Evolutionary conservation across 768 basidiomycete genomes (phyloP).

Genomic region (Gymnopilus dilepis): DNA sequence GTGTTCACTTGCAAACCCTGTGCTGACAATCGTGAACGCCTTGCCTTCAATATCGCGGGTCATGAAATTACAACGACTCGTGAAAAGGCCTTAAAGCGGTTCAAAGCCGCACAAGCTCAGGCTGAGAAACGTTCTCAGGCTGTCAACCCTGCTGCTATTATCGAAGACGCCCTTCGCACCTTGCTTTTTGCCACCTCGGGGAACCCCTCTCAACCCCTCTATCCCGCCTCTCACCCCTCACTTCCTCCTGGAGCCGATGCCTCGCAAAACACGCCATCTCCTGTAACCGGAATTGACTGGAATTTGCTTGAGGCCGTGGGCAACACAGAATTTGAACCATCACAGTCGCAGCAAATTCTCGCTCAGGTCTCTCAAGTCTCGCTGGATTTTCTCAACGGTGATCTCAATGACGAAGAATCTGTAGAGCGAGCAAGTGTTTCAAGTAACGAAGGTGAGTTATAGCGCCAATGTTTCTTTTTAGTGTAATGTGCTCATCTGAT

Average conservation of each 20-base stretch:
- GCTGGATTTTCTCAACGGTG: slow-evolving; percentile 5
- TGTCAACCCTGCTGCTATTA: background rate
- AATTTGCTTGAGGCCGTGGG: slow-evolving; percentile 3
- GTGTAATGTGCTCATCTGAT: too few relatives aligned
- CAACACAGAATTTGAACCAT: background rate
- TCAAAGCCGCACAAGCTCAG: too few relatives aligned
- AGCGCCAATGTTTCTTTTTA: too few relatives aligned
- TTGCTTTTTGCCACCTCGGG: background rate
- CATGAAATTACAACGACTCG: background rate
- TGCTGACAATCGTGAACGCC: background rate
- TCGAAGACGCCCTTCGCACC: background rate
- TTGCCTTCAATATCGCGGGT: background rate
- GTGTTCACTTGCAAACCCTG: too few relatives aligned
- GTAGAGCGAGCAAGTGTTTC: background rate
- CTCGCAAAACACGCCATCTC: background rate
- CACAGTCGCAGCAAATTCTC: background rate
- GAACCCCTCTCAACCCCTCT: background rate
- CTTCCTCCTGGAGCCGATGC: background rate
- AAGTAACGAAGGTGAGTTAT: background rate
- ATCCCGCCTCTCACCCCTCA: background rate
- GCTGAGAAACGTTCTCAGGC: too few relatives aligned
- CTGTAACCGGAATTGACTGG: slow-evolving; percentile 9
- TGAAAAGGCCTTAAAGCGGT: too few relatives aligned
- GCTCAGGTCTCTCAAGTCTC: background rate
- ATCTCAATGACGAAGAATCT: background rate